Base-by-base conservation (phyloP, 768 basidiomycete genomes). In the Trametes sanguinea region DNA sequence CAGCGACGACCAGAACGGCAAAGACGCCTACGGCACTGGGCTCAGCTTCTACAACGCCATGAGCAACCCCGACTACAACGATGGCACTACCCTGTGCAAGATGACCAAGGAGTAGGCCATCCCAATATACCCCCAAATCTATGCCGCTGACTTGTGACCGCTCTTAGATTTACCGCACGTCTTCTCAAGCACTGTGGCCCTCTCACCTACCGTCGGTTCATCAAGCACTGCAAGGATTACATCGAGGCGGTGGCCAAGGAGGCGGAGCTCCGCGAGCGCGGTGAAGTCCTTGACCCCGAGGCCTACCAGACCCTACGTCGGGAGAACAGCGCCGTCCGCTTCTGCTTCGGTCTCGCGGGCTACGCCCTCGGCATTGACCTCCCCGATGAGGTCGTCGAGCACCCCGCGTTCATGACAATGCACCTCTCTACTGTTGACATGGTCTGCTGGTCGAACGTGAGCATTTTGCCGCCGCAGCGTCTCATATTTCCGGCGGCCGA, bases 391-490 rank as follows among this genome's bases (percentile, higher is more conserved):
- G 78, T 89, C 16, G 83, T 84, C 63, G 76, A 85, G 50, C 78
- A 90, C 70, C 76, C 83, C 17, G 73, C 67, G 13, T 83, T 89
- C 68, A 75, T 77, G 69, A 76, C 77, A 43, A 79, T 85, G 40
- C 83, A 86, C 67, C 81, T 79, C 69, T 81, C 83, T 6, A 86
- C 84, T 9, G 81, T 81, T 44, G 88, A 90, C 71, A 77, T 87
- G 66, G 82, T 90, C 55, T 85, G 83, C 72, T 89, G 83, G 86
- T 76, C 87, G 22, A 90, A 90, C 71, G 88, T 89, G 62, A 72
- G 83, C 74, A 30, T 33, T 8, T n/a, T 27, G 3, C 45, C 17
- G 52, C 27, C 22, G 8, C 22, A 16, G 13, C 30, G 30, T 27
- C 27, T 43, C 42, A 40, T 45, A n/a, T 7, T 17, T 14, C 17